Evolutionary conservation across 768 basidiomycete genomes (phyloP).

Genomic region (Tylopilus sp.): DNA sequence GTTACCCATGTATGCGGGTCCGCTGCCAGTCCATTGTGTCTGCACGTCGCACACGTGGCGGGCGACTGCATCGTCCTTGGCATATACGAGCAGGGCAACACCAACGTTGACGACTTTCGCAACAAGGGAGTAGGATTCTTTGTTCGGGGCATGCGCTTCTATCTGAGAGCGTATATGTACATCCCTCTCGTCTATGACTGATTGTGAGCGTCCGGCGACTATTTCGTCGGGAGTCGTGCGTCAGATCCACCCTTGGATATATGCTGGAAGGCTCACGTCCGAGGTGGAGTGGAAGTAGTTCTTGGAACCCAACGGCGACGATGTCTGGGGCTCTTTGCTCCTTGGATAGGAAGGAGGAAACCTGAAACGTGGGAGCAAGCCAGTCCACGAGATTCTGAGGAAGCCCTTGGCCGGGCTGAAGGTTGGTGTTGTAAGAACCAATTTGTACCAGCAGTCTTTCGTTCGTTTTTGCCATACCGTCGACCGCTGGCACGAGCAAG

Average conservation of each 20-base stretch:
- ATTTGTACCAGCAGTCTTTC: constrained; percentile 64
- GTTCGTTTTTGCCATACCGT: constrained; percentile 10
- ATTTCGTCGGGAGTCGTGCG: constrained; percentile 6
- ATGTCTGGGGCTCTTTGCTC: constrained; percentile 73
- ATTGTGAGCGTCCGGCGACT: constrained; percentile 78
- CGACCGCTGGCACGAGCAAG: neutral
- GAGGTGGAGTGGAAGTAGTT: constrained; percentile 85
- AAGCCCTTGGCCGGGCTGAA: constrained; percentile 70
- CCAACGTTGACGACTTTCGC: constrained; percentile 82
- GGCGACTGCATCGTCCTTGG: constrained; percentile 63
- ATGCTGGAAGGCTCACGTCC: constrained; percentile 55
- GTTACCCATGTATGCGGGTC: constrained; percentile 82
- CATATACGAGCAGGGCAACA: constrained; percentile 85
- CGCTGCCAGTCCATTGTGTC: constrained; percentile 73
- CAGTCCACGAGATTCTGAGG: constrained; percentile 90
- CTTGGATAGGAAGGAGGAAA: constrained; percentile 66
- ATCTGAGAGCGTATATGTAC: constrained; percentile 73
- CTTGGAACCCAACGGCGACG: constrained; percentile 91
- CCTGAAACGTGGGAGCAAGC: constrained; percentile 79
- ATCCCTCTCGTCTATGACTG: constrained; percentile 66
- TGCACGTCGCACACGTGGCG: constrained; percentile 62
- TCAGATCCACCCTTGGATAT: neutral
- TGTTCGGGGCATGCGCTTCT: constrained; percentile 64
- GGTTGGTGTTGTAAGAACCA: constrained; percentile 88
- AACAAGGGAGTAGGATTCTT: constrained; percentile 74